phyloP scores from a whole-genome alignment of 2,329 filamentous ascomycete genomes.

The Ophioceras dolichostomum region DNA sequence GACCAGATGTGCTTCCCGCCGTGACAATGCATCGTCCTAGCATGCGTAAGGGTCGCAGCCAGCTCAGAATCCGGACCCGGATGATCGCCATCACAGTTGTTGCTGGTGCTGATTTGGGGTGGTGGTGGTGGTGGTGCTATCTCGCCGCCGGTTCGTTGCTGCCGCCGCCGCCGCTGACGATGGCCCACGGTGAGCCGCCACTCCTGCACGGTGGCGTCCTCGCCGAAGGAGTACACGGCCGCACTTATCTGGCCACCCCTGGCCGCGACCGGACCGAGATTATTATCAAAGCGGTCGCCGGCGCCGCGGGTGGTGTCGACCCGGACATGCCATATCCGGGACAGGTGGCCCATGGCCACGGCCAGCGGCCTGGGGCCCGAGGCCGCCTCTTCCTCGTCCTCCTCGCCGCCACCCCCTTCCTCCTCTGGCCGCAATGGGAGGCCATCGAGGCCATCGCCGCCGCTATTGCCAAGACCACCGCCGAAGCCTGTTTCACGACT shows the following conservation, averaged over 20 bases:
- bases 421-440: too few relatives aligned
- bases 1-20: constrained; percentile 90
- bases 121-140: too few relatives aligned
- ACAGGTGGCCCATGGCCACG: constrained; percentile 72
- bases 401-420: background rate
- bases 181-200: constrained; percentile 47
- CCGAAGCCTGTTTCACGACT: constrained; percentile 53
- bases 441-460: too few relatives aligned
- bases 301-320: background rate
- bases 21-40: constrained; percentile 51
- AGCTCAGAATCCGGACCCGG: too few relatives aligned
- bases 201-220: constrained; percentile 65
- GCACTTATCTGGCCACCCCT: too few relatives aligned
- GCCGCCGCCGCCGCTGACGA: too few relatives aligned
- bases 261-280: too few relatives aligned
- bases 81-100: constrained; percentile 1
- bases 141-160: too few relatives aligned
- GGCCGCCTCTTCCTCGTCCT: background rate
- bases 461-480: too few relatives aligned
- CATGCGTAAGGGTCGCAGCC: constrained; percentile 31
- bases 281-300: background rate
- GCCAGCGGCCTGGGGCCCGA: constrained; percentile 39
- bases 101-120: too few relatives aligned
- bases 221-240: constrained; percentile 78
- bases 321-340: constrained; percentile 70